These are phyloP conservation scores for Penicillium pulvis DNA, from an alignment of 495 filamentous ascomycete species.

Conservation along the genomic window DNA sequence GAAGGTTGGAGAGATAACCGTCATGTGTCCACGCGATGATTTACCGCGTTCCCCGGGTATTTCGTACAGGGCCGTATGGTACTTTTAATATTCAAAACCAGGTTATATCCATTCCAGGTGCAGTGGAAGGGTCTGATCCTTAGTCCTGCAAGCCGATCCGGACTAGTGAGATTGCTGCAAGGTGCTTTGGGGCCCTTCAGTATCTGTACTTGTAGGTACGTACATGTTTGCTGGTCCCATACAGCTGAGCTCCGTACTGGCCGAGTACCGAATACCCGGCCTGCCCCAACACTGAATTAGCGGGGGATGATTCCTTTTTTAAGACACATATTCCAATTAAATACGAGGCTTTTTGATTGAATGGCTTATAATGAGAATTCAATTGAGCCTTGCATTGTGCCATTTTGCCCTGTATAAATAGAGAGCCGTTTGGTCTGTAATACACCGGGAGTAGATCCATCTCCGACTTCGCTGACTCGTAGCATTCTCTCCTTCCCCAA, in stretches of 20 bases:
- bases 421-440: neutral
- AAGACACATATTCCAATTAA: neutral
- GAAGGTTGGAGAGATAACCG: conserved; percentile 28
- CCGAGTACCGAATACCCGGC: conserved; percentile 17
- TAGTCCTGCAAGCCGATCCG: conserved; percentile 1
- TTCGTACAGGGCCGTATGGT: conserved; percentile 16
- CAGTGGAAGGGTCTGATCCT: conserved; percentile 13
- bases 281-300: neutral
- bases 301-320: neutral
- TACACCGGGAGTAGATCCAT: conserved; percentile 5
- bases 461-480: conserved; percentile 24
- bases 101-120: neutral
- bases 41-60: conserved; percentile 40
- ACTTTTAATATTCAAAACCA: conserved; percentile 14
- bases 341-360: no score
- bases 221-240: neutral
- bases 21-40: conserved; percentile 40
- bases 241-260: conserved; percentile 14
- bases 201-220: conserved; percentile 8
- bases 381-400: neutral
- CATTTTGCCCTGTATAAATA: conserved; percentile 3
- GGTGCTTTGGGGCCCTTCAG: conserved; percentile 8
- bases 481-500: conserved; percentile 13
- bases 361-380: neutral
- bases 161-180: conserved; percentile 18